phyloP scores from a whole-genome alignment of 257 asterid species.

The Capsicum chinense region DNA sequence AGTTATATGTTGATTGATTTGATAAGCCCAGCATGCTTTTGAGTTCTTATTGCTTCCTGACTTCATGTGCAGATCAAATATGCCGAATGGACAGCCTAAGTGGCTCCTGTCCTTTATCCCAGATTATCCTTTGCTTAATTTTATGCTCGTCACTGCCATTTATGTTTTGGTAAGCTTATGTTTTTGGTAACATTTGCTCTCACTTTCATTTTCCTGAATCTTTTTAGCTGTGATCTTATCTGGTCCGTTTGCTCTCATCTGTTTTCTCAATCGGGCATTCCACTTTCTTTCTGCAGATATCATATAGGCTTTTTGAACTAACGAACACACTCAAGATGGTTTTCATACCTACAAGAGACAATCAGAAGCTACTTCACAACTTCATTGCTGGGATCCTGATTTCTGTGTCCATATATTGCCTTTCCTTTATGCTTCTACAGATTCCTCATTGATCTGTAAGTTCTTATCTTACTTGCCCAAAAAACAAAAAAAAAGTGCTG shows the following conservation, averaged over 20 bases:
- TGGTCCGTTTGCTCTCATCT: constrained; percentile 25
- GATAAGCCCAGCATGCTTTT: constrained; percentile 15
- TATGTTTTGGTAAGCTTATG: constrained; percentile 71
- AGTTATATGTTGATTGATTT: background rate
- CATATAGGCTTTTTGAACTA: constrained; percentile 83
- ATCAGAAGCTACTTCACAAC: constrained; percentile 66
- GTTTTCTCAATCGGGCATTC: background rate
- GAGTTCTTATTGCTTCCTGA: constrained; percentile 21
- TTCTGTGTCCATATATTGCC: constrained; percentile 60
- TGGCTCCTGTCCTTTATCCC: constrained; percentile 92
- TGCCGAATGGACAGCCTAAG: constrained; percentile 95
- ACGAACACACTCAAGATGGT: constrained; percentile 83
- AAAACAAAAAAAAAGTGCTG: background rate
- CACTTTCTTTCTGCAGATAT: constrained; percentile 56
- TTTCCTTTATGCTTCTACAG: constrained; percentile 74
- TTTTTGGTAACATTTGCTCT: background rate
- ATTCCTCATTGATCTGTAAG: constrained; percentile 45
- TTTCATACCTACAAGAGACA: constrained; percentile 79
- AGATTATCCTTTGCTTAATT: constrained; percentile 91
- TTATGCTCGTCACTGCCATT: constrained; percentile 88
- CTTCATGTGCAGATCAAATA: constrained; percentile 68
- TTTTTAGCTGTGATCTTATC: background rate
- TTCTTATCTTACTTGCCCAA: background rate
- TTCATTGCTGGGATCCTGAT: constrained; percentile 63
- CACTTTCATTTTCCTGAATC: constrained; percentile 8